Evolutionary conservation across 495 filamentous ascomycete genomes (phyloP).

Genomic region (Thermothielavioides terrestris): DNA sequence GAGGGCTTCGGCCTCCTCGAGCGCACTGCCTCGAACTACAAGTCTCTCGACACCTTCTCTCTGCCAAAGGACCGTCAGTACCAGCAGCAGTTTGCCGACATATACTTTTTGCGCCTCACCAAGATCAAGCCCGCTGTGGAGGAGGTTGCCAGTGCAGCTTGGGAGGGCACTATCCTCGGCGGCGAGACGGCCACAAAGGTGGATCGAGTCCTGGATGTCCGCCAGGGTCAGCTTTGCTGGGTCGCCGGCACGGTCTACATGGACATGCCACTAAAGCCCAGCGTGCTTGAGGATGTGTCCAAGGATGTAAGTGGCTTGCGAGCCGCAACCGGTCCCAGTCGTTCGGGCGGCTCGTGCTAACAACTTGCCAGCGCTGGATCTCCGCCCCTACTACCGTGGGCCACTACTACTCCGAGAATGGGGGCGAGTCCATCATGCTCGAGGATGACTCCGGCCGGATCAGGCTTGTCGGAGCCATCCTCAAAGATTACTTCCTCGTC

Average conservation of each 20-base stretch:
- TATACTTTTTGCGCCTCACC: slow-evolving; percentile 89
- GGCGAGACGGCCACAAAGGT: slow-evolving; percentile 66
- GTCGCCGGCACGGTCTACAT: slow-evolving; percentile 90
- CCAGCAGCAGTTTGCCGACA: slow-evolving; percentile 90
- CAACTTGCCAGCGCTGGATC: slow-evolving; percentile 62
- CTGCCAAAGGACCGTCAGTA: slow-evolving; percentile 70
- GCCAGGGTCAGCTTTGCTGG: slow-evolving; percentile 95
- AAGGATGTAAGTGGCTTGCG: slow-evolving; percentile 66
- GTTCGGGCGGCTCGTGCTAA: too few relatives aligned
- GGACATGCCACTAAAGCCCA: slow-evolving; percentile 95
- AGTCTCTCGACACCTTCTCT: slow-evolving; percentile 61
- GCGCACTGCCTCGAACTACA: slow-evolving; percentile 57
- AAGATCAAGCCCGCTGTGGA: slow-evolving; percentile 81
- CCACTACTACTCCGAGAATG: slow-evolving; percentile 61
- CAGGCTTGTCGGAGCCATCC: slow-evolving; percentile 58
- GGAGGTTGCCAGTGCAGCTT: slow-evolving; percentile 59
- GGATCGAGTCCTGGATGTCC: slow-evolving; percentile 85
- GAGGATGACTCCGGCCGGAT: slow-evolving; percentile 97
- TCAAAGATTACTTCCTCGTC: slow-evolving; percentile 61
- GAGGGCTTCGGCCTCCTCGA: slow-evolving; percentile 27
- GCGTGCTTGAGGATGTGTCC: slow-evolving; percentile 88
- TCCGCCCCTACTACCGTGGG: slow-evolving; percentile 68
- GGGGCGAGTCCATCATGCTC: slow-evolving; percentile 64
- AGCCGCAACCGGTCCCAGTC: too few relatives aligned
- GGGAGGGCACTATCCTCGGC: slow-evolving; percentile 71